phyloP scores from a whole-genome alignment of 371 early-diverging fungal species.

The Apophysomyces sp. region DNA sequence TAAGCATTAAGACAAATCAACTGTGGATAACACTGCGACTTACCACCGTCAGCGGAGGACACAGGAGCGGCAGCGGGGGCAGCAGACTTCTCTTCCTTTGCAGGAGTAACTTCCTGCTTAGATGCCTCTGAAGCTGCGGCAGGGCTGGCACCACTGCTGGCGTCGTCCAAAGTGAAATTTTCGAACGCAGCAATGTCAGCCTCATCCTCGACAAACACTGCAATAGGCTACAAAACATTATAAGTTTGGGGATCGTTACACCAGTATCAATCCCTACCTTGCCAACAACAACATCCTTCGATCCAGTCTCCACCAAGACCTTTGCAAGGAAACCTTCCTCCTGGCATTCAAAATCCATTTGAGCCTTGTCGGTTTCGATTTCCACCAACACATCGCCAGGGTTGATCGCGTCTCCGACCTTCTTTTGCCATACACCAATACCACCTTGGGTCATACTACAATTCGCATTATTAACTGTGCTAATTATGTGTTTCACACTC shows the following conservation, averaged over 20 bases:
- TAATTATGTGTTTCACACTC: conserved; percentile 15
- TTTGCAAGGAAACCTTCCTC: conserved; percentile 97
- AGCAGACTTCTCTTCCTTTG: conserved; percentile 21
- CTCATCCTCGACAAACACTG: conserved; percentile 89
- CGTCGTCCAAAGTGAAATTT: conserved; percentile 65
- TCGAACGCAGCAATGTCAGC: conserved; percentile 87
- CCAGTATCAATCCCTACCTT: conserved; percentile 32
- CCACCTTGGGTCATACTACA: conserved; percentile 93
- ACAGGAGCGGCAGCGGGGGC: conserved; percentile 35
- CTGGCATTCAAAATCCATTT: conserved; percentile 99
- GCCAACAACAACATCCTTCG: conserved; percentile 85
- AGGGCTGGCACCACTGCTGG: conserved; percentile 43
- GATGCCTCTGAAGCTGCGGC: conserved; percentile 33
- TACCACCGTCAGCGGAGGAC: conserved; percentile 45
- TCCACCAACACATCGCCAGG: conserved; percentile 98
- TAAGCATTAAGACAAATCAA: background rate
- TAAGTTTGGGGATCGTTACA: background rate
- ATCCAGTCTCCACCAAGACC: conserved; percentile 81
- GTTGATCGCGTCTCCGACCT: conserved; percentile 87
- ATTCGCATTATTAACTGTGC: background rate
- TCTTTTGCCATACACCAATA: conserved; percentile 94
- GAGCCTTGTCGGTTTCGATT: conserved; percentile 99
- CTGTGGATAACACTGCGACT: conserved; percentile 8
- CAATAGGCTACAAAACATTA: conserved; percentile 71
- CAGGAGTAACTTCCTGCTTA: conserved; percentile 25